These are phyloP conservation scores for Leptomonas pyrrhocoris DNA, from an alignment of 208 protist species.

Conservation along the genomic window DNA sequence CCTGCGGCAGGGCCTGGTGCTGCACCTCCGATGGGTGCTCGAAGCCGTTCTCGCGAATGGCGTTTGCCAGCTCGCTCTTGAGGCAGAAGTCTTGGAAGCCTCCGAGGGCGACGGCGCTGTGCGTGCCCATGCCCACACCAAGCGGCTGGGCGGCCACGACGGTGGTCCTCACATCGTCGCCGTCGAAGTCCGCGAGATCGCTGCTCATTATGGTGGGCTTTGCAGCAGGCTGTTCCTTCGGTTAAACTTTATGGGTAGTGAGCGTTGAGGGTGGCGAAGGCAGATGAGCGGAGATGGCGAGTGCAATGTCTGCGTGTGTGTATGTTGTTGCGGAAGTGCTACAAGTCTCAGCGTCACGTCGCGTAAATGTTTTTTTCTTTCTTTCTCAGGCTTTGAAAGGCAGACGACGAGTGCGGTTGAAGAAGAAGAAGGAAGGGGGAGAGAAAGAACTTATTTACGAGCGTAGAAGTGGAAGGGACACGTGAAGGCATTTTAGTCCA, in stretches of 20 bases:
- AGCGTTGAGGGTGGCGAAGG: too few species aligned
- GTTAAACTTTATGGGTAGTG: too few species aligned
- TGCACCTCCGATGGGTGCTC: conserved; percentile 97
- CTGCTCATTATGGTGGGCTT: conserved; percentile 74
- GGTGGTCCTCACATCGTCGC: conserved; percentile 83
- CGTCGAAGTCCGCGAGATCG: conserved; percentile 91
- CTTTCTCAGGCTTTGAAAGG: not conserved
- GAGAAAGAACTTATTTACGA: too few species aligned
- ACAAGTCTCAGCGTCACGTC: too few species aligned
- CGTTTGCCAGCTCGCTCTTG: conserved; percentile 98
- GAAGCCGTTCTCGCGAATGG: conserved; percentile 96
- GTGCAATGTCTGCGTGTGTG: too few species aligned
- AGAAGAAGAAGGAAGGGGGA: not conserved
- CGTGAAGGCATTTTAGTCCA: too few species aligned
- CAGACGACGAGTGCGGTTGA: not conserved
- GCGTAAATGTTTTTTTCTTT: too few species aligned
- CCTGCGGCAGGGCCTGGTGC: conserved; percentile 98
- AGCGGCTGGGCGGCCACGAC: conserved; percentile 70
- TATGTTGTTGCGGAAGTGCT: too few species aligned
- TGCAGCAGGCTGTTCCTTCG: too few species aligned
- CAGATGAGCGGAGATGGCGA: too few species aligned
- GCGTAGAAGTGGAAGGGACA: too few species aligned
- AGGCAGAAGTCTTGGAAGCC: conserved; percentile 99
- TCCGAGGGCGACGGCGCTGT: conserved; percentile 91
- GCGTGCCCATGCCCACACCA: conserved; percentile 82